These are phyloP conservation scores for Penicillium lividum DNA, from an alignment of 495 filamentous ascomycete species.

Conservation along the genomic window DNA sequence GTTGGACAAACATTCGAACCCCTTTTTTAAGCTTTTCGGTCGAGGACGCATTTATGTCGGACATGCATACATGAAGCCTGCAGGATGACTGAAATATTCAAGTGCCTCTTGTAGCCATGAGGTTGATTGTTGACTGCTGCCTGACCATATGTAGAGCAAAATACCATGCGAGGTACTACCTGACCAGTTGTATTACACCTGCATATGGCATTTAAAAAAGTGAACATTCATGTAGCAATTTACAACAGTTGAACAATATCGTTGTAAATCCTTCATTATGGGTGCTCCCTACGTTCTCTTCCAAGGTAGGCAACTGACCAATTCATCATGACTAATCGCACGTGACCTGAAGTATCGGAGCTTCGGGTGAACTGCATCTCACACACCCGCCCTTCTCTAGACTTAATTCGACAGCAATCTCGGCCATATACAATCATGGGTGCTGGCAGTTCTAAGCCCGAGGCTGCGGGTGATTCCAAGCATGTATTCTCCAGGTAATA, in stretches of 20 bases:
- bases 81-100: background rate
- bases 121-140: too few relatives aligned
- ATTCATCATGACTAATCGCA: conserved; percentile 16
- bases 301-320: background rate
- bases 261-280: too few relatives aligned
- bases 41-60: background rate
- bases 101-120: too few relatives aligned
- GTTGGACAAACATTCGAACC: background rate
- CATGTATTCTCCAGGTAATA: conserved; percentile 55
- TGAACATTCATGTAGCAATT: too few relatives aligned
- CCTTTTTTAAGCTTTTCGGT: background rate
- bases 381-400: conserved; percentile 22
- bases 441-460: conserved; percentile 54
- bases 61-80: background rate
- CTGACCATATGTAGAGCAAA: too few relatives aligned
- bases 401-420: conserved; percentile 20
- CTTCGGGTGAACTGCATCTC: conserved; percentile 23
- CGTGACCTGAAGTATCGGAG: conserved; percentile 30
- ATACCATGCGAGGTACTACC: too few relatives aligned
- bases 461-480: conserved; percentile 48
- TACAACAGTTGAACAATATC: too few relatives aligned
- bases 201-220: too few relatives aligned
- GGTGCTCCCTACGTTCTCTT: too few relatives aligned
- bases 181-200: too few relatives aligned
- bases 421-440: conserved; percentile 43